phyloP scores from a whole-genome alignment of 495 filamentous ascomycete species.

The Polyplosphaeria fusca region DNA sequence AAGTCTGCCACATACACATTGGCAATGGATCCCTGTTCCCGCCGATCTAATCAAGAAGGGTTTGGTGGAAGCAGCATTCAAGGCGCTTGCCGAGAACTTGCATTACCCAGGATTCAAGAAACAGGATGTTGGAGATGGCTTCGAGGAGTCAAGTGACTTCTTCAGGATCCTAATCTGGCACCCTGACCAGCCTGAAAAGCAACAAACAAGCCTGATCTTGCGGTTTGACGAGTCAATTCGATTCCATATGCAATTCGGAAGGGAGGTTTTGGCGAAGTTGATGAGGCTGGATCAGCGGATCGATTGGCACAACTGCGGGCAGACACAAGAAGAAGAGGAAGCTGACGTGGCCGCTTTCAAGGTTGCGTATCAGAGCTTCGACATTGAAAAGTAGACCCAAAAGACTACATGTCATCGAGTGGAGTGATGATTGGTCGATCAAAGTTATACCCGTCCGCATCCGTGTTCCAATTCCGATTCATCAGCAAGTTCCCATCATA shows the following conservation, averaged over 20 bases:
- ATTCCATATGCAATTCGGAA: slow-evolving; percentile 65
- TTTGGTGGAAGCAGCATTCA: slow-evolving; percentile 78
- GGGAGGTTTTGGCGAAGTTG: slow-evolving; percentile 83
- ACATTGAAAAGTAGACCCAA: no score
- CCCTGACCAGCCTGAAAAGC: slow-evolving; percentile 41
- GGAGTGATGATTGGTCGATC: no score
- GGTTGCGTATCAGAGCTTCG: slow-evolving; percentile 72
- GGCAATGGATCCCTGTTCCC: slow-evolving; percentile 87
- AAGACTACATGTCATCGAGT: no score
- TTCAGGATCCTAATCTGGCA: slow-evolving; percentile 83
- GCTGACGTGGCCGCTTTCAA: slow-evolving; percentile 79
- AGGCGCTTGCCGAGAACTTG: slow-evolving; percentile 75
- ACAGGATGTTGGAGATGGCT: slow-evolving; percentile 41
- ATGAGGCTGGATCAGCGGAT: slow-evolving; percentile 68
- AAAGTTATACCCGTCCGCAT: no score
- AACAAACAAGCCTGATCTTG: slow-evolving; percentile 52
- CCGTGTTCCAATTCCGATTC: no score
- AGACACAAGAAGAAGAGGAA: slow-evolving; percentile 72
- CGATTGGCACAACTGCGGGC: slow-evolving; percentile 78
- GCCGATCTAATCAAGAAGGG: slow-evolving; percentile 59
- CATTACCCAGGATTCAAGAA: slow-evolving; percentile 56
- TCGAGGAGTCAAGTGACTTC: slow-evolving; percentile 62
- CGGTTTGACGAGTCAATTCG: slow-evolving; percentile 51
- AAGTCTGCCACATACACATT: slow-evolving; percentile 80
- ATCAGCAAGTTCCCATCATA: slow-evolving; percentile 69